Base-by-base conservation (phyloP, 345 rosid genomes). In the Pistacia integerrima region DNA sequence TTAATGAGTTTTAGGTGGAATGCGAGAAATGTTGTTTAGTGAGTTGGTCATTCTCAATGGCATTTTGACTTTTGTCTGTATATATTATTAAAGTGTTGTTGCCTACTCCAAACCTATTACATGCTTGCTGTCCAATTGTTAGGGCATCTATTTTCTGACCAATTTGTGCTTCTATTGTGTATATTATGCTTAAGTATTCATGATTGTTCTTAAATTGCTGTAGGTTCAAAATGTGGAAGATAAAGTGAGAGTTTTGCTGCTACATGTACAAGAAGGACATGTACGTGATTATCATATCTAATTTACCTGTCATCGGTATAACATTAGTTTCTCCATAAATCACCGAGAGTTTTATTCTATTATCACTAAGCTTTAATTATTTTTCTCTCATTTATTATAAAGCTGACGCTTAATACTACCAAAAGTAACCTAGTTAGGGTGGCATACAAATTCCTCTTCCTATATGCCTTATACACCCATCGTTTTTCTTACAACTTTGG, bases 141-240 rank as follows among this genome's bases (percentile, higher is more conserved):
- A 54, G 6, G 4, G 30, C n/a, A n/a, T 65, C 46, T 38, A 38
- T 20, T n/a, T 36, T 17, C 52, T 41, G 52, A 41, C 41, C 18
- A 36, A 65, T 38, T 17, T 11, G 49, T 65, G 52, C 69, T 10
- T 41, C 0, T 48, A 65, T 63, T 63, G 17, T 65, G 28, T 46
- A 17, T 41, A 2, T 4, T 54, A 54, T 3, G 4, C 17, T 51
- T 38, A 41, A n/a, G n/a, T 66, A 18, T 38, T 66, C 22, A 8
- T 66, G 17, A 66, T 66, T 66, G 16, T 44, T 44, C 54, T 66
- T n/a, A 44, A 70, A 35, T 38, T 33, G 18, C 63, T 76, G 71
- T 83, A 95, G 99, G 98, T 90, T 84, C 90, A 87, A 86, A 83
- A 85, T 74, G 97, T 91, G 65, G 96, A 93, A 67, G 98, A 95